Evolutionary conservation across 1,139 yeast genomes (phyloP).

Genomic region (Zhuliangozyma parablackwelliae): DNA sequence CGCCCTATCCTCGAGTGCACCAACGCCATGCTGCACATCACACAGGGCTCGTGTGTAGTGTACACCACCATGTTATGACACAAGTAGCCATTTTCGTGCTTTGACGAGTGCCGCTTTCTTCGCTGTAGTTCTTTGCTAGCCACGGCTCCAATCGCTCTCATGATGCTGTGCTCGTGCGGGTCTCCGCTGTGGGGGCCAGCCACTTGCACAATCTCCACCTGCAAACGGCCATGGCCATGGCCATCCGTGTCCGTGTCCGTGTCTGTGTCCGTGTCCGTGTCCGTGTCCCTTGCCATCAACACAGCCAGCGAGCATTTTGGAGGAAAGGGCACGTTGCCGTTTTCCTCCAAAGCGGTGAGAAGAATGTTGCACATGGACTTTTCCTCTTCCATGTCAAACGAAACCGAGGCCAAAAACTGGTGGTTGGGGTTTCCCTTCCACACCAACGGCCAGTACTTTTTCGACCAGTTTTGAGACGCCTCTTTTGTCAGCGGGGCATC

Average conservation of each 20-base stretch:
- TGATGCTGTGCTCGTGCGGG: conserved; percentile 69
- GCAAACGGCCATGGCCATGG: too few species aligned
- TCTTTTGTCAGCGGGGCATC: conserved; percentile 54
- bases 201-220: conserved; percentile 16
- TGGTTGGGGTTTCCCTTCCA: conserved; percentile 93
- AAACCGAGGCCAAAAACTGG: conserved; percentile 56
- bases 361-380: conserved; percentile 16
- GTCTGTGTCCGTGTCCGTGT: too few species aligned
- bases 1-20: conserved; percentile 82
- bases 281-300: conserved; percentile 20
- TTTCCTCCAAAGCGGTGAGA: conserved; percentile 2
- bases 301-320: conserved; percentile 15
- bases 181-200: conserved; percentile 22
- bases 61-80: conserved; percentile 76
- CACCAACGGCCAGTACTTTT: conserved; percentile 73
- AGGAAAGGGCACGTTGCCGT: conserved; percentile 1
- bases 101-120: conserved; percentile 15
- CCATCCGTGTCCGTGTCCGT: too few species aligned
- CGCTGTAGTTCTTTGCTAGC: conserved; percentile 46
- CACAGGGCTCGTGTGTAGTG: conserved; percentile 93
- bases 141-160: conserved; percentile 62
- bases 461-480: conserved; percentile 59
- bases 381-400: conserved; percentile 45
- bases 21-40: conserved; percentile 96
- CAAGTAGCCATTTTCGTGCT: conserved; percentile 44